Conservation (phyloP, 148 eudicot genomes). For the Amaranthus palmeri region DNA sequence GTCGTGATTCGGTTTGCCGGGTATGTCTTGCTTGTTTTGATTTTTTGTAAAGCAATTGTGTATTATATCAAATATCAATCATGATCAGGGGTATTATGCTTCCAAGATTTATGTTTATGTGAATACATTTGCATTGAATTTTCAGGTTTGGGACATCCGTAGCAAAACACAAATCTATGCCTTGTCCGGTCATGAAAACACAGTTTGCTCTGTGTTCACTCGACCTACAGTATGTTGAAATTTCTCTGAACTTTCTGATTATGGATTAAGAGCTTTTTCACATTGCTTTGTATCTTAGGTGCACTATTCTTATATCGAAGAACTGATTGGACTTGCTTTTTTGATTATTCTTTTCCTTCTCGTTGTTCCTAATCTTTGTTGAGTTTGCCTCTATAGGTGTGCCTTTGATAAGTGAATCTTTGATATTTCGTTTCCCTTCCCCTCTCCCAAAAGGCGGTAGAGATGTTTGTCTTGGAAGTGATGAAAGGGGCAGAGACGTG, state of each 20-base stretch:
- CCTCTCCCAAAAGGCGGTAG: not conserved
- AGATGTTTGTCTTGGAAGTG: not conserved
- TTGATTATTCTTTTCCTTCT: not conserved
- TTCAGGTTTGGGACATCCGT: slow-evolving; percentile 97
- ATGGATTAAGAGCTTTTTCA: not conserved
- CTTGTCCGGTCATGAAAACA: slow-evolving; percentile 83
- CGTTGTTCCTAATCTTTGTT: not conserved
- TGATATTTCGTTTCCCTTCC: not conserved
- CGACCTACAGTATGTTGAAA: slow-evolving; percentile 64
- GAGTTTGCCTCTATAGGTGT: not conserved
- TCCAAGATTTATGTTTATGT: not conserved
- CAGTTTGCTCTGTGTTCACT: slow-evolving; percentile 98
- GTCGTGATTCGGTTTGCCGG: slow-evolving; percentile 99
- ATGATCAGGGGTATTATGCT: not conserved
- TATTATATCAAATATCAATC: not conserved
- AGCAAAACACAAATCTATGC: slow-evolving; percentile 89
- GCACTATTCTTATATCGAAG: not conserved
- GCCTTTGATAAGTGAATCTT: not conserved
- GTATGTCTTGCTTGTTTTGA: slow-evolving; percentile 33
- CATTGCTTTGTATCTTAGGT: not conserved
- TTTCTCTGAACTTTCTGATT: not conserved
- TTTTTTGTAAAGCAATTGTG: not conserved
- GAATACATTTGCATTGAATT: slow-evolving; percentile 3
- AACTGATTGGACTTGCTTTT: not conserved
- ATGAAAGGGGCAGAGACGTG: not conserved